These are phyloP conservation scores for Hamamelis virginiana DNA, from an alignment of 164 flowering plant species.

Conservation along the genomic window DNA sequence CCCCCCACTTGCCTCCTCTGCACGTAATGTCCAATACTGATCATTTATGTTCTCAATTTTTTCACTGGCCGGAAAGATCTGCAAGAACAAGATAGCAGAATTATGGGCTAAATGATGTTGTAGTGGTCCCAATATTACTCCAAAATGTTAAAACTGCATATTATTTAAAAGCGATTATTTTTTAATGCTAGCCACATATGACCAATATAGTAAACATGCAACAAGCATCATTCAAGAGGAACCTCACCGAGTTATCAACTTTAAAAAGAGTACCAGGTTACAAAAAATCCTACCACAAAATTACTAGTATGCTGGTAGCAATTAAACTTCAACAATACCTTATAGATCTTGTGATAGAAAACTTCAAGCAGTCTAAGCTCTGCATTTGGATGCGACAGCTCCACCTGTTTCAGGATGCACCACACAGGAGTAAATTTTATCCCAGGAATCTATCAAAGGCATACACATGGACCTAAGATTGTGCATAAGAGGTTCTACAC, in stretches of 20 bases:
- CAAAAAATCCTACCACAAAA: not conserved
- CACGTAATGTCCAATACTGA: conserved; percentile 87
- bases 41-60: conserved; percentile 85
- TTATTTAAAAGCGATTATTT: not conserved
- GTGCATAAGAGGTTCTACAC: not conserved
- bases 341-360: conserved; percentile 96
- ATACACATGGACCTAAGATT: not conserved
- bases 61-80: conserved; percentile 75
- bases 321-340: conserved; percentile 42
- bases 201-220: not conserved
- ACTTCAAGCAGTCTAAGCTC: conserved; percentile 94
- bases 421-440: not conserved
- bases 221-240: not conserved
- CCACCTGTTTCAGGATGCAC: conserved; percentile 60
- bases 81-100: conserved; percentile 19
- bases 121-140: not conserved
- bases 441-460: not conserved
- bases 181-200: not conserved
- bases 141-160: not conserved
- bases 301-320: not conserved
- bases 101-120: not conserved
- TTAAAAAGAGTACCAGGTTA: not conserved
- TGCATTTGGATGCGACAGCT: conserved; percentile 84
- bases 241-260: not conserved
- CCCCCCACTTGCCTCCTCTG: conserved; percentile 83